Evolutionary conservation across 2,329 filamentous ascomycete species (phyloP), one percentile per base, ranked within the genome.

Genomic region (Trichophyton simii): DNA sequence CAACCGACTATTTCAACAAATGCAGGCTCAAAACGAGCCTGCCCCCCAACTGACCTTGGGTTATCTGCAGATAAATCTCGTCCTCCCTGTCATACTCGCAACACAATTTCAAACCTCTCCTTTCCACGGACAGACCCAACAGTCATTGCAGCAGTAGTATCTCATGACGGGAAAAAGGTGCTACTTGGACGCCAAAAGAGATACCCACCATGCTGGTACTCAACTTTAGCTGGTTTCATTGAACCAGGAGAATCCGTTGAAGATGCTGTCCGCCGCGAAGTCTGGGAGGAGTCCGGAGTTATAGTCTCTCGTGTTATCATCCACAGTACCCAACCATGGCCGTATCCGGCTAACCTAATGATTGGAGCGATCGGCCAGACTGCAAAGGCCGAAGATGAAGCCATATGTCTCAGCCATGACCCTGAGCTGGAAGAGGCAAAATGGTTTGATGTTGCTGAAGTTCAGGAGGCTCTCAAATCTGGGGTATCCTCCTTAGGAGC

Each of bases 101-200:
- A 84, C 44, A 91, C 89, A 28, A 78, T 99, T 54, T 95, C 91
- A 36, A 99, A 99, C 75, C 80, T 96, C 60, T 87, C 82, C 70
- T 97, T 96, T 79, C 92, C 92, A 2, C 84, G 91, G 58, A 96
- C 92, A 1, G 91, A 96, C 68, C 91, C 91, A 0, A 95, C 90
- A 31, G 91, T 97, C 72, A 99, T 99, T 75, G 91, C 95, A 76
- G 92, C 91, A 0, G 87, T 96, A 9, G 83, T 97, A 36, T 95
- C 88, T 60, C 80, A 86, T 58, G 89, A 95, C 67, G 87, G 87
- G 58, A 82, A 86, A 66, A 83, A 84, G 64, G 77, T 96, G 44
- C 83, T 99, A 6, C 86, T 99, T 0, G 94, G 94, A 42, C 86
- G 94, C 13, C 85, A 89, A 70, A 88, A 88, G 75, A 83, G 89